phyloP scores from a whole-genome alignment of 2,329 filamentous ascomycete genomes.

The Neopestalotiopsis sp. region DNA sequence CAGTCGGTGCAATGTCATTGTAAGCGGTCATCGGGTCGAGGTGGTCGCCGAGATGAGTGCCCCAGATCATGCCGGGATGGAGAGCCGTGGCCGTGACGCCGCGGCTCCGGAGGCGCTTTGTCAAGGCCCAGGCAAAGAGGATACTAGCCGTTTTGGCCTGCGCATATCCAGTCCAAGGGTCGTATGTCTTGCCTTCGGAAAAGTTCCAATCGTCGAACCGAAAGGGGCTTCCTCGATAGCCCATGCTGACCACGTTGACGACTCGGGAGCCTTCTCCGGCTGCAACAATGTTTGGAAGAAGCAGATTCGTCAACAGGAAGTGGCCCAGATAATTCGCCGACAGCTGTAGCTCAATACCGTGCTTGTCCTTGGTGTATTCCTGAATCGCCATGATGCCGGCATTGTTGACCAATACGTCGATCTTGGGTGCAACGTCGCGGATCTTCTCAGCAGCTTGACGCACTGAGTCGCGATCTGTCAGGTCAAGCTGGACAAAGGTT shows the following conservation, averaged over 20 bases:
- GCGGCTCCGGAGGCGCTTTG: constrained; percentile 33
- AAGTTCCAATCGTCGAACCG: constrained; percentile 49
- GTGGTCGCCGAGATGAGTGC: neutral
- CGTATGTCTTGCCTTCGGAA: constrained; percentile 40
- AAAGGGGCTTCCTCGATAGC: constrained; percentile 42
- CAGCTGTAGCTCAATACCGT: constrained; percentile 42
- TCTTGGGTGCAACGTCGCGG: constrained; percentile 23
- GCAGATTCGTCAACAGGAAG: constrained; percentile 50
- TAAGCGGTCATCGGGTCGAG: neutral
- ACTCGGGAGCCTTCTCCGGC: constrained; percentile 42
- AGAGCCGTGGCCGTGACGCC: constrained; percentile 38
- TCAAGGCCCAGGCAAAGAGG: constrained; percentile 41
- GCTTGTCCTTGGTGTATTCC: constrained; percentile 30
- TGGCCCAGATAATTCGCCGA: constrained; percentile 56
- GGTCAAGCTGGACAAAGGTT: constrained; percentile 29
- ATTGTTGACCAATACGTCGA: constrained; percentile 30
- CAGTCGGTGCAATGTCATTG: constrained; percentile 29
- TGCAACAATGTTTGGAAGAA: constrained; percentile 46
- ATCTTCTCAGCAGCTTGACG: constrained; percentile 26
- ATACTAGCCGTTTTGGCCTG: constrained; percentile 55
- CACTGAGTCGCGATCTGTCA: constrained; percentile 29
- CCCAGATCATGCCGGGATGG: constrained; percentile 34
- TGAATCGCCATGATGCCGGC: constrained; percentile 30
- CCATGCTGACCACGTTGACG: constrained; percentile 46
- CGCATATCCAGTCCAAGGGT: constrained; percentile 48